Percentiles rank a stretch among this genome's conserved stretches.
Evolutionary conservation across 2,329 filamentous ascomycete species (phyloP).

Genomic region (Cercospora sojina): DNA sequence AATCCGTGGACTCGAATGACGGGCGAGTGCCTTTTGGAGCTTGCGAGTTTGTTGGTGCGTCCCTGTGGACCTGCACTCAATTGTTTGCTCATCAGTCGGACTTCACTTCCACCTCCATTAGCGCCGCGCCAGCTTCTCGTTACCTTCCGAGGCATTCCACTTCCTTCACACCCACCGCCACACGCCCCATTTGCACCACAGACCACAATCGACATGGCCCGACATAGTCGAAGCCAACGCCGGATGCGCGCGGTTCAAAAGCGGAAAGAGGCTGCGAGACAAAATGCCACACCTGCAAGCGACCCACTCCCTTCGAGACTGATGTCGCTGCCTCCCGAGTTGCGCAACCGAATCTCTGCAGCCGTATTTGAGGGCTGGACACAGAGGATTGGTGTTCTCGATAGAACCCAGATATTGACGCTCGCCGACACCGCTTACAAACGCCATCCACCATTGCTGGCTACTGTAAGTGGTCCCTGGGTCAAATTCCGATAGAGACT

Average conservation of each 20-base stretch:
- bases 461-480: not conserved
- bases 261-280: not conserved
- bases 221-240: not conserved
- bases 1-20: not conserved
- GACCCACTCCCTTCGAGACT: not conserved
- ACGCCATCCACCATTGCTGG: not conserved
- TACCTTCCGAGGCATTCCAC: not conserved
- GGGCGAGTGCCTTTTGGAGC: not conserved
- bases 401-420: not conserved
- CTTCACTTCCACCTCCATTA: not conserved
- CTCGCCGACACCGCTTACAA: not conserved
- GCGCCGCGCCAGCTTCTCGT: not conserved
- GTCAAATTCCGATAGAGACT: not conserved
- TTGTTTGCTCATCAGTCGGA: not conserved
- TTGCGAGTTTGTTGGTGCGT: not conserved
- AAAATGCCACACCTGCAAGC: not conserved
- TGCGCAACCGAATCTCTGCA: not conserved
- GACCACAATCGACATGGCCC: not conserved
- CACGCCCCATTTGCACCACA: not conserved
- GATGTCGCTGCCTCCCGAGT: not conserved
- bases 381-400: not conserved
- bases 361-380: not conserved
- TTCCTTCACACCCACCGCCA: not conserved
- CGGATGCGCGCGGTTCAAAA: not conserved
- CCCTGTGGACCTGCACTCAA: not conserved